These are phyloP conservation scores for Penicillium coffeae DNA, from an alignment of 495 filamentous ascomycete species.

Conservation along the genomic window DNA sequence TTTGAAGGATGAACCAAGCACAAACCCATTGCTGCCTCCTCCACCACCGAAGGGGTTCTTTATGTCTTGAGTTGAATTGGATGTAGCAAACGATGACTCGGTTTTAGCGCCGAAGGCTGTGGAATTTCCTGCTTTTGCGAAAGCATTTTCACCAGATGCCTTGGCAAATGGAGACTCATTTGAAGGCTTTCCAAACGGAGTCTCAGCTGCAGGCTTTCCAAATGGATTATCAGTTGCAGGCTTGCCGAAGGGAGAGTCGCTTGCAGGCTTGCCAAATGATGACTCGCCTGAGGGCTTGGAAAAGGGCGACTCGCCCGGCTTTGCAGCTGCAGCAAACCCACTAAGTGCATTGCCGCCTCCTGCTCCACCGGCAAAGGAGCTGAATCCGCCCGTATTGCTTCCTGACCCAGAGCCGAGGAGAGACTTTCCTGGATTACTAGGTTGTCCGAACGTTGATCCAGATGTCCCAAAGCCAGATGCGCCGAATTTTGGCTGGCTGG, in stretches of 20 bases:
- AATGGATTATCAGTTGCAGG: slow-evolving; percentile 3
- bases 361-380: slow-evolving; percentile 25
- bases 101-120: slow-evolving; percentile 29
- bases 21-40: slow-evolving; percentile 52
- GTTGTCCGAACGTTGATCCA: slow-evolving; percentile 39
- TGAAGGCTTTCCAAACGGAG: slow-evolving; percentile 26
- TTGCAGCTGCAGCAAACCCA: slow-evolving; percentile 25
- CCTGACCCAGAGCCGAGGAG: slow-evolving; percentile 22
- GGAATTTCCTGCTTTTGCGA: background rate
- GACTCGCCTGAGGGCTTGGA: slow-evolving; percentile 15
- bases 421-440: slow-evolving; percentile 28
- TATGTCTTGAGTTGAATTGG: slow-evolving; percentile 33
- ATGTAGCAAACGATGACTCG: slow-evolving; percentile 31
- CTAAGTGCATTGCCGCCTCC: slow-evolving; percentile 27
- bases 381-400: slow-evolving; percentile 35
- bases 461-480: slow-evolving; percentile 48
- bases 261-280: slow-evolving; percentile 22
- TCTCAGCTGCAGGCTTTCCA: slow-evolving; percentile 11
- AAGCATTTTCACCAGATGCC: slow-evolving; percentile 2
- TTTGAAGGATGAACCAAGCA: slow-evolving; percentile 77
- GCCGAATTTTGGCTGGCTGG: slow-evolving; percentile 33
- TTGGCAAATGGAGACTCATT: slow-evolving; percentile 13
- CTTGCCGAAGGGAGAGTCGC: slow-evolving; percentile 13
- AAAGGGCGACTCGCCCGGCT: slow-evolving; percentile 4
- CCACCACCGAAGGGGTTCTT: slow-evolving; percentile 54